Evolutionary conservation across 2,329 filamentous ascomycete species (phyloP).

Genomic region (Tolypocladium ovalisporum): DNA sequence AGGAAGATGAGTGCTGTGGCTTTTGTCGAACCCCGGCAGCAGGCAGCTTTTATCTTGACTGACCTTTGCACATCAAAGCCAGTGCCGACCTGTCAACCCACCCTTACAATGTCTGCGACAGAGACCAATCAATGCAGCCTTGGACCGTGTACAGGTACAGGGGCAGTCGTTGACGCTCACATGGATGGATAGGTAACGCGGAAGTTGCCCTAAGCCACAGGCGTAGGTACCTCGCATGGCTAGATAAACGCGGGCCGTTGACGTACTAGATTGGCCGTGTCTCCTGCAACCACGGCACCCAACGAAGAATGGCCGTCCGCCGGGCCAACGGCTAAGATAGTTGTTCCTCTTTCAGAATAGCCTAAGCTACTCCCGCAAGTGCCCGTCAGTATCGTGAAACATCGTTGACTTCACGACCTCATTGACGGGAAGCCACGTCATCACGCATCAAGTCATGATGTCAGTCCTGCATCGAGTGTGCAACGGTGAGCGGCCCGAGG

Average conservation of each 20-base stretch:
- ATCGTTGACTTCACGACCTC: background rate
- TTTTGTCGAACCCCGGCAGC: background rate
- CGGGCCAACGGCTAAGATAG: background rate
- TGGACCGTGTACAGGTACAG: background rate
- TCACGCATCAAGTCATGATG: background rate
- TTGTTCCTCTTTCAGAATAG: background rate
- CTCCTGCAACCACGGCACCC: background rate
- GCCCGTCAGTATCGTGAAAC: background rate
- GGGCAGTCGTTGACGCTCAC: background rate
- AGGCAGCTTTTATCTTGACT: background rate
- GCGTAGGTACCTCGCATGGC: background rate
- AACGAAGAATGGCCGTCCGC: background rate
- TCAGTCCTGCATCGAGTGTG: background rate
- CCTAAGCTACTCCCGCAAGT: background rate
- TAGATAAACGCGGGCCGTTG: background rate
- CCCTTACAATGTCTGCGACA: background rate
- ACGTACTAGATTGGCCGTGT: background rate
- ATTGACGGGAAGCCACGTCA: background rate
- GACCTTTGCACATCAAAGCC: background rate
- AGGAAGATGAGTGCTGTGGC: background rate
- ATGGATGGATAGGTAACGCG: background rate
- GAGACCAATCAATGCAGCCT: background rate
- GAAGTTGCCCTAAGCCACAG: background rate
- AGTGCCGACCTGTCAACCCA: background rate
- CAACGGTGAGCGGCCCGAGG: background rate